Base-by-base conservation (phyloP, 495 filamentous ascomycete species). In the Annulohypoxylon moriforme region DNA sequence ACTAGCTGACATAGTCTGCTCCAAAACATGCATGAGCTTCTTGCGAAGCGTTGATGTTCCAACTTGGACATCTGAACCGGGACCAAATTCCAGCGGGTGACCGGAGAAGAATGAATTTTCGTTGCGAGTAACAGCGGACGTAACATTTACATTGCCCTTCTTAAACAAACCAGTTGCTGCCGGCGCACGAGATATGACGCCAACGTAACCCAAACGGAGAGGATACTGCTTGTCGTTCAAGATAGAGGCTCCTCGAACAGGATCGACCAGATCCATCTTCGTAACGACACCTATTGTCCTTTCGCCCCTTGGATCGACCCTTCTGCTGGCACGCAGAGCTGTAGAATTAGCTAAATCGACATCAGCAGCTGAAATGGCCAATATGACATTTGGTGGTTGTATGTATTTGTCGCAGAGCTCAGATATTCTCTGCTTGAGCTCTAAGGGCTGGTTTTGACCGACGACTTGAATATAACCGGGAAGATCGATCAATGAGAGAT, bases 401-500 rank as follows among this genome's bases (percentile, higher is more conserved):
- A 99, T 98, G 75, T 98, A 99, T 84, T 96, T 98, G 77, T 99
- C 96, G 75, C 96, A 99, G 24, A 99, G 90, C 73, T 97, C 94
- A 7, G 91, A 87, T 74, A 99, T 99, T 84, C 96, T 98, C 77
- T 93, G 89, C 81, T 98, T 98, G 68, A 99, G 82, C 80, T 98
- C 93, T 13, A 89, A 80, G 0, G 96, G 96, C 68, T 99, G 96
- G 77, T 97, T 94, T 49, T 91, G 86, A 8, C 94, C 94, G 34
- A 92, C 90, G 47, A 99, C 93, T 76, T 98, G 96, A 55, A 99
- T 98, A 72, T 99, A 99, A 0, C 96, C 96, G 2, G 96, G 96
- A 9, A 99, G 88, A 77, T 99, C 96, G 67, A 98, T 98, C 27
- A 99, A 84, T 2, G 96, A 98, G 20, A 99, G 87, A 77, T 99